Percentiles rank a stretch among this genome's conserved stretches.
Conservation (phyloP, 208 protist genomes). For the Acanthamoeba castellanii region DNA sequence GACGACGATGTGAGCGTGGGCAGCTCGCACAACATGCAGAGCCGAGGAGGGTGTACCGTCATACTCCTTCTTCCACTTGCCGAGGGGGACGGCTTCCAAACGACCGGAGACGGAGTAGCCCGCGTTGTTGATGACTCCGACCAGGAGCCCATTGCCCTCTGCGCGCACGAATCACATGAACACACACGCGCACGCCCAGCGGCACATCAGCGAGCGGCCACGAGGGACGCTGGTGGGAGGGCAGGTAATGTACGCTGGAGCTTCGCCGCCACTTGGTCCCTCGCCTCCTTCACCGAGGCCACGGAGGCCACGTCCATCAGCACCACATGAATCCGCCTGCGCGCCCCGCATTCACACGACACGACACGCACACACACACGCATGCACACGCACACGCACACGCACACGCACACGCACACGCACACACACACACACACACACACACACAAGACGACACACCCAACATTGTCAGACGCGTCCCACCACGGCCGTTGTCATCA, state of each 20-base stretch:
- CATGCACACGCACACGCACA: too few species aligned
- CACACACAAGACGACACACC: background rate
- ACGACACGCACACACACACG: too few species aligned
- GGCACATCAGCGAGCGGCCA: too few species aligned
- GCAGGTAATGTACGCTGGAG: background rate
- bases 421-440: background rate
- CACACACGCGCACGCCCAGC: too few species aligned
- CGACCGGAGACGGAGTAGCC: conserved; percentile 1
- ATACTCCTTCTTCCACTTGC: conserved; percentile 64
- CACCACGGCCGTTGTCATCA: too few species aligned
- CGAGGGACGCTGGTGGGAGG: background rate
- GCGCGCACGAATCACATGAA: background rate
- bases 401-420: too few species aligned
- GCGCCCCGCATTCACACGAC: too few species aligned
- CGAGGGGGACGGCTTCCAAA: background rate
- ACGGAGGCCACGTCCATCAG: conserved; percentile 42
- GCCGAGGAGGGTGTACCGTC: background rate
- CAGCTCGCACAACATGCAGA: too few species aligned
- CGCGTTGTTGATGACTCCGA: conserved; percentile 39
- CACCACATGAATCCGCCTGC: conserved; percentile 3
- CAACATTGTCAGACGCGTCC: too few species aligned
- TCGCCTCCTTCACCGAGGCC: conserved; percentile 12
- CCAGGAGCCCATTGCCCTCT: background rate
- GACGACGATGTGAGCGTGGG: too few species aligned
- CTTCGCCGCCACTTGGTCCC: background rate